Evolutionary conservation across 1,139 yeast species (phyloP).

Genomic region (Diutina sp.): DNA sequence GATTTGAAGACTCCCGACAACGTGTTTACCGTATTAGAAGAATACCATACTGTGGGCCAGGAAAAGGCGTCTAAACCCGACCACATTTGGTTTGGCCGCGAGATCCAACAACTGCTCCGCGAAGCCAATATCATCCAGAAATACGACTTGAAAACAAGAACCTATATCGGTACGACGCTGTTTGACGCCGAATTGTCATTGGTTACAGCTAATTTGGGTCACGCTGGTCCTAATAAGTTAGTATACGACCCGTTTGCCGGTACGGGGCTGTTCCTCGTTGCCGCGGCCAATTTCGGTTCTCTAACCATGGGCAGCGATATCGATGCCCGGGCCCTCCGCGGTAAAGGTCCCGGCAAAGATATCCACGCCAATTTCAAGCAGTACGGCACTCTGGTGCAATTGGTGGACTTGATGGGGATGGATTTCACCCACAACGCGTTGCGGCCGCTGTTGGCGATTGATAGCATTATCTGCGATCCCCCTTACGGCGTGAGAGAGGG

Average conservation of each 20-base stretch:
- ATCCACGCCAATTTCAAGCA: slow-evolving; percentile 62
- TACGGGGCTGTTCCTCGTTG: slow-evolving; percentile 86
- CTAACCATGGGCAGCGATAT: slow-evolving; percentile 80
- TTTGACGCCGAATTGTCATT: slow-evolving; percentile 84
- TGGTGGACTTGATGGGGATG: slow-evolving; percentile 75
- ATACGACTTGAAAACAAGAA: slow-evolving; percentile 72
- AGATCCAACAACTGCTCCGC: slow-evolving; percentile 54
- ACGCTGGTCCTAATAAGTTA: slow-evolving; percentile 49
- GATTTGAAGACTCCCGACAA: slow-evolving; percentile 70
- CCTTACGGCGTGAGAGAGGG: slow-evolving; percentile 98
- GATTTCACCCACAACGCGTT: slow-evolving; percentile 90
- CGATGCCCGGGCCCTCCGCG: slow-evolving; percentile 73
- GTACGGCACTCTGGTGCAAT: slow-evolving; percentile 45
- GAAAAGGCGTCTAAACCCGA: slow-evolving; percentile 42
- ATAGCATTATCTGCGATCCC: slow-evolving; percentile 88
- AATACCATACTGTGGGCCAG: slow-evolving; percentile 41
- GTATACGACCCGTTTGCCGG: slow-evolving; percentile 95
- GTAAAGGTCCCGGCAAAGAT: slow-evolving; percentile 40
- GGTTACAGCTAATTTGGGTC: slow-evolving; percentile 78
- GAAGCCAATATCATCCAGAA: slow-evolving; percentile 49
- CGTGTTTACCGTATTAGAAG: slow-evolving; percentile 61
- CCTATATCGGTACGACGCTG: slow-evolving; percentile 90
- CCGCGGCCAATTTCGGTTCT: slow-evolving; percentile 82
- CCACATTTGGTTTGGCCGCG: slow-evolving; percentile 64
- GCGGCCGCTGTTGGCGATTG: slow-evolving; percentile 48